A percentile compares a stretch with the other conserved stretches of the same genome.
These are phyloP conservation scores for Chlorella sp. DNA, from an alignment of 139 green algal species.

Conservation along the genomic window DNA sequence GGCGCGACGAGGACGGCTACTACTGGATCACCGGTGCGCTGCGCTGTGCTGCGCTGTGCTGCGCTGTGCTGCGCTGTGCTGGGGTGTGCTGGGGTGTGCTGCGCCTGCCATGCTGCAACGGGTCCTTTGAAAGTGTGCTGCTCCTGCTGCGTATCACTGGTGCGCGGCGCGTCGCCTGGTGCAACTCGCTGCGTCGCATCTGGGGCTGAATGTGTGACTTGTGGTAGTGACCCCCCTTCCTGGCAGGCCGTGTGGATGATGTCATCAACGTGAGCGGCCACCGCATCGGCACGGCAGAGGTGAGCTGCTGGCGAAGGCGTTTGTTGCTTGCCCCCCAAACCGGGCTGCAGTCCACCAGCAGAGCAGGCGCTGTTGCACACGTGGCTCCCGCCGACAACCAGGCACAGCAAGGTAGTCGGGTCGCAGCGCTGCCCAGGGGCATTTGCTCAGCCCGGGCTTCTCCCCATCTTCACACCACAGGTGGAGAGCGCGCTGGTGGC, in stretches of 20 bases:
- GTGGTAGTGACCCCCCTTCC: background rate
- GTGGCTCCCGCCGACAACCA: too few species aligned
- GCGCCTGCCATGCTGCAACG: background rate
- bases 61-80: background rate
- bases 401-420: too few species aligned
- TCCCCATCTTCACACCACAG: too few species aligned
- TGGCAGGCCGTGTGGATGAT: constrained; percentile 89
- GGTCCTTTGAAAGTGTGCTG: too few species aligned
- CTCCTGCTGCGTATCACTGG: too few species aligned
- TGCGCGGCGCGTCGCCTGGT: too few species aligned
- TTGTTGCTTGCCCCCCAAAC: too few species aligned
- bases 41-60: background rate
- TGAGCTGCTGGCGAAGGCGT: too few species aligned
- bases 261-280: constrained; percentile 92
- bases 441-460: too few species aligned
- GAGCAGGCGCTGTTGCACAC: too few species aligned
- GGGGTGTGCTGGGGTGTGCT: background rate
- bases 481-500: constrained; percentile 89
- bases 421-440: too few species aligned
- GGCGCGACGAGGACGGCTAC: constrained; percentile 76
- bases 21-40: constrained; percentile 57
- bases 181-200: background rate
- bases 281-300: constrained; percentile 92
- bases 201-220: background rate
- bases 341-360: too few species aligned